Conservation (phyloP, 176 grass and related monocot genomes). For the Panicum miliaceum region DNA sequence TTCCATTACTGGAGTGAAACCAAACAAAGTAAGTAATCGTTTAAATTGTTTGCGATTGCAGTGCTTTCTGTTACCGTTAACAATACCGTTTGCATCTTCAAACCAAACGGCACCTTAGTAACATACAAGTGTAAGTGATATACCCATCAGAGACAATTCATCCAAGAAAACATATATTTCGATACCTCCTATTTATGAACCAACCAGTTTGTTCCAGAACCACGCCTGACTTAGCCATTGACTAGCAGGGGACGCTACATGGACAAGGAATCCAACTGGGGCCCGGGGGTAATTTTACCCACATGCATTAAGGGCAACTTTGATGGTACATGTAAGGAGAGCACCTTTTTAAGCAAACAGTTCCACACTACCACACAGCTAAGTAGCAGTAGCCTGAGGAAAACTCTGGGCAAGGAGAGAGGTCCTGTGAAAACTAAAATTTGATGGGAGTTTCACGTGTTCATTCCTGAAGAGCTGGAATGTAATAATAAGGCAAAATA, state of each 20-base stretch:
- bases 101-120: neutral
- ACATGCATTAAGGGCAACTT: neutral
- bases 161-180: neutral
- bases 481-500: neutral
- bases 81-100: too few species aligned
- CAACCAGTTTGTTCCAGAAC: neutral
- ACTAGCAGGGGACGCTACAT: neutral
- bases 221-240: neutral
- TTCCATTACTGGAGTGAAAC: too few species aligned
- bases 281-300: neutral
- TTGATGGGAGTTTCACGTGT: conserved; percentile 2
- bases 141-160: neutral
- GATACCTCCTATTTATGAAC: neutral
- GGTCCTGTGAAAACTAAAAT: conserved; percentile 9
- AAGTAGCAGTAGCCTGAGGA: neutral
- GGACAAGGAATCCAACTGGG: neutral
- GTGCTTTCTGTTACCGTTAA: too few species aligned
- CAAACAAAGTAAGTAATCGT: too few species aligned
- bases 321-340: neutral
- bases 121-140: neutral
- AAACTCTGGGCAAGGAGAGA: neutral
- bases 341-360: neutral
- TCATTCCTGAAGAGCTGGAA: conserved; percentile 21
- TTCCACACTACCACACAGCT: neutral
- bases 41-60: too few species aligned